phyloP scores from a whole-genome alignment of 805 yeast species.

The Kregervanrija pseudodelftensis region DNA sequence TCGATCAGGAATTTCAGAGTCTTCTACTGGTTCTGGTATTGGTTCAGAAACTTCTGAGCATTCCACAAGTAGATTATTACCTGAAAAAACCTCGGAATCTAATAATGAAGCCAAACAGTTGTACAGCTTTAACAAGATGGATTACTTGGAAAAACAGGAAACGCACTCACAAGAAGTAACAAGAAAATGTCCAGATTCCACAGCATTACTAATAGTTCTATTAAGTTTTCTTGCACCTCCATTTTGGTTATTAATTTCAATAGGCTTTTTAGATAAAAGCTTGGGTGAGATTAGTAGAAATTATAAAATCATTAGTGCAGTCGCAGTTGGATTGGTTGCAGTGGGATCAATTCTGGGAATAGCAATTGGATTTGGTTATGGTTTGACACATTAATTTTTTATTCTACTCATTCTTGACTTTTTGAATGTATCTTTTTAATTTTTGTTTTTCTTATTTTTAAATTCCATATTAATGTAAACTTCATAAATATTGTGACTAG shows the following conservation, averaged over 20 bases:
- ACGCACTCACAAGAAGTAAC: not conserved
- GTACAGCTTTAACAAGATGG: no score
- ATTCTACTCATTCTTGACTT: no score
- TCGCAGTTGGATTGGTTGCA: slow-evolving; percentile 13
- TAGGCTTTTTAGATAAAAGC: slow-evolving; percentile 20
- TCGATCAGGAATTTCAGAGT: no score
- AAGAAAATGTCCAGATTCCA: slow-evolving; percentile 9
- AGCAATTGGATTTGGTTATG: slow-evolving; percentile 23
- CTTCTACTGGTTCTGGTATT: no score
- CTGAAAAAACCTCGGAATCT: no score
- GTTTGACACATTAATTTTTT: slow-evolving; percentile 7
- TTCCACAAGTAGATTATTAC: no score
- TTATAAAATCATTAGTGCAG: slow-evolving; percentile 18
- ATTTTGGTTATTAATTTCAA: slow-evolving; percentile 21
- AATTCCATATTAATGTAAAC: no score
- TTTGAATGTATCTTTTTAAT: no score
- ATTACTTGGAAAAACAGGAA: not conserved
- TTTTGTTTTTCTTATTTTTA: no score
- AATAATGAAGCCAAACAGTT: no score
- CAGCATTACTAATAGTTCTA: slow-evolving; percentile 15
- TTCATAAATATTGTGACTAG: no score
- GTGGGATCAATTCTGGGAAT: slow-evolving; percentile 18
- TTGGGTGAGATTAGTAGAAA: slow-evolving; percentile 18
- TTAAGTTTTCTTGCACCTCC: slow-evolving; percentile 24
- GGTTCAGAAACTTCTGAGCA: no score